phyloP scores from a whole-genome alignment of 805 yeast genomes.

The Starmerella geochares region DNA sequence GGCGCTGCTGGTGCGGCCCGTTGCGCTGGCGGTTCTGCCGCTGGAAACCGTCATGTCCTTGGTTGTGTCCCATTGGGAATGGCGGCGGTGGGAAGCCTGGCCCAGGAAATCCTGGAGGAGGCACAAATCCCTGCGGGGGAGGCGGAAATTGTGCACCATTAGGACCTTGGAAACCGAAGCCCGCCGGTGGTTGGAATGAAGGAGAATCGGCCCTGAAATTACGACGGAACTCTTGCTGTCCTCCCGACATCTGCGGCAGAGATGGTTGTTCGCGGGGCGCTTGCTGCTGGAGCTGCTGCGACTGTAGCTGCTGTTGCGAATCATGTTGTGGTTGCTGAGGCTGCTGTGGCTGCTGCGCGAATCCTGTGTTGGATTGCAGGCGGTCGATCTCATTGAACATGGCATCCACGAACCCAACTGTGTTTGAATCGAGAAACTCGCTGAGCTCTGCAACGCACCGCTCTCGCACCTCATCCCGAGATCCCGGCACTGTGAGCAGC shows the following conservation, averaged over 20 bases:
- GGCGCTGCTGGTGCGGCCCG: background rate
- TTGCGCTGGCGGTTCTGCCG: slow-evolving; percentile 1
- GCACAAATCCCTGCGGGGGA: background rate
- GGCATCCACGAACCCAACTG: slow-evolving; percentile 31
- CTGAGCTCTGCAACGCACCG: slow-evolving; percentile 32
- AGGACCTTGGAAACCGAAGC: slow-evolving; percentile 3
- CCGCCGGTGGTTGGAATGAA: slow-evolving; percentile 6
- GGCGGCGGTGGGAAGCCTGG: slow-evolving; percentile 5
- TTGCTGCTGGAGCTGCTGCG: background rate
- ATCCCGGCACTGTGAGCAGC: slow-evolving; percentile 33
- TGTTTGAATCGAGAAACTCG: slow-evolving; percentile 35
- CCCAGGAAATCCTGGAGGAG: slow-evolving; percentile 7
- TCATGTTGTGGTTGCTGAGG: background rate
- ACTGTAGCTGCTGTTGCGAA: background rate
- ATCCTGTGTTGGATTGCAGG: slow-evolving; percentile 8
- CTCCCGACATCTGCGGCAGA: slow-evolving; percentile 16
- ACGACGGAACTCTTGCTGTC: slow-evolving; percentile 28
- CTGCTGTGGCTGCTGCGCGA: background rate
- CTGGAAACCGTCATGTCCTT: background rate
- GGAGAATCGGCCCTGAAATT: slow-evolving; percentile 23
- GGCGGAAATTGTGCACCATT: slow-evolving; percentile 1
- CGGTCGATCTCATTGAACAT: slow-evolving; percentile 30
- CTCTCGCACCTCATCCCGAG: slow-evolving; percentile 31
- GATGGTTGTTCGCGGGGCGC: slow-evolving; percentile 2
- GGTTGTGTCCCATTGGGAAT: slow-evolving; percentile 1